Evolutionary conservation across 164 flowering plant genomes (phyloP).

Genomic region (Chloranthus sessilifolius): DNA sequence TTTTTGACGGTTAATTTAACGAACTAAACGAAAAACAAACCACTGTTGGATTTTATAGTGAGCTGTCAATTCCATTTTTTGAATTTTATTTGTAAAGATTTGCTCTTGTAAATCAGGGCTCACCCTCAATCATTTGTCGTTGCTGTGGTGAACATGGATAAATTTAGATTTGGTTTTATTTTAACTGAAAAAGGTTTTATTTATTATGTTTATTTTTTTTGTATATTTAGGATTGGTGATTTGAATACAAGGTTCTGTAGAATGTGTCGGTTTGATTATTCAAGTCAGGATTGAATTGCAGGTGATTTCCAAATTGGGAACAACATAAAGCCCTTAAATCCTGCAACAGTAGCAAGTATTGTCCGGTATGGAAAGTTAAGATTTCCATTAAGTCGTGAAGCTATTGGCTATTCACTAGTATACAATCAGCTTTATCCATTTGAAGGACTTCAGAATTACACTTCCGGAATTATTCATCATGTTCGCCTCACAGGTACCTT

Average conservation of each 20-base stretch:
- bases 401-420: slow-evolving; percentile 62
- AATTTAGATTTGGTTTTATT: too few relatives aligned
- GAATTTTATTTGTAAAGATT: too few relatives aligned
- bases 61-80: too few relatives aligned
- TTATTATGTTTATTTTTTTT: too few relatives aligned
- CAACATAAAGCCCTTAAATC: slow-evolving; percentile 58
- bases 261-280: not conserved
- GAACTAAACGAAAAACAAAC: too few relatives aligned
- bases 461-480: slow-evolving; percentile 94
- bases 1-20: too few relatives aligned
- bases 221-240: too few relatives aligned
- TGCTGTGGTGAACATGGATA: too few relatives aligned
- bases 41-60: too few relatives aligned
- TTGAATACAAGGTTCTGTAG: not conserved
- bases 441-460: slow-evolving; percentile 78
- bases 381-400: slow-evolving; percentile 27
- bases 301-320: slow-evolving; percentile 88
- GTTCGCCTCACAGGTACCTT: slow-evolving; percentile 74
- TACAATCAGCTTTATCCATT: slow-evolving; percentile 88
- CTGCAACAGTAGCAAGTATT: slow-evolving; percentile 52
- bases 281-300: slow-evolving; percentile 31
- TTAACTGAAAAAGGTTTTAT: too few relatives aligned
- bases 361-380: slow-evolving; percentile 51
- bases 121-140: too few relatives aligned
- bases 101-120: too few relatives aligned